Percentiles rank a stretch among this genome's conserved stretches.
Evolutionary conservation across 768 basidiomycete genomes (phyloP).

Genomic region (Ephemerocybe angulata): DNA sequence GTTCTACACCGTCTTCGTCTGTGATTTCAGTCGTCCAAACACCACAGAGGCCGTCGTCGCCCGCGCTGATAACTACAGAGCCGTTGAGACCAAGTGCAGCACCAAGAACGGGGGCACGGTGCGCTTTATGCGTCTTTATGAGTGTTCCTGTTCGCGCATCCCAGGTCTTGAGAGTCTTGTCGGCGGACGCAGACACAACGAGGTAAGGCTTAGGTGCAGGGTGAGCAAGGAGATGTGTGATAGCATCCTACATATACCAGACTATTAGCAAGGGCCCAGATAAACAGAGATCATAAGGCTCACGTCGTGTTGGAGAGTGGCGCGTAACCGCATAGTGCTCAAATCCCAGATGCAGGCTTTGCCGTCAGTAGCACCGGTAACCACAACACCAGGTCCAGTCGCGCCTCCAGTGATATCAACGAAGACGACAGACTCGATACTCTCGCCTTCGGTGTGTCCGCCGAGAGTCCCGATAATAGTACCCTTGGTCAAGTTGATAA

Average conservation of each 20-base stretch:
- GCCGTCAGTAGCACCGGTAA: conserved; percentile 90
- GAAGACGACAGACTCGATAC: conserved; percentile 83
- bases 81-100: conserved; percentile 71
- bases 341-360: conserved; percentile 96
- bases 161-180: conserved; percentile 87
- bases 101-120: conserved; percentile 70
- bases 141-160: conserved; percentile 83
- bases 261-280: conserved; percentile 1
- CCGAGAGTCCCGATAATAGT: conserved; percentile 73
- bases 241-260: conserved; percentile 62
- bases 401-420: conserved; percentile 61
- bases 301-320: conserved; percentile 81
- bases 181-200: conserved; percentile 83
- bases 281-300: conserved; percentile 19
- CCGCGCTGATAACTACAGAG: conserved; percentile 76
- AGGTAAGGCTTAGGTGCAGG: conserved; percentile 74
- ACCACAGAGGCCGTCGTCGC: conserved; percentile 85
- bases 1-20: conserved; percentile 29
- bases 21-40: conserved; percentile 70
- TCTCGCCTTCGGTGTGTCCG: conserved; percentile 84
- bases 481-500: conserved; percentile 85
- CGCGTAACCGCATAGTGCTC: conserved; percentile 76
- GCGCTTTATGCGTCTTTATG: conserved; percentile 78
- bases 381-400: conserved; percentile 57
- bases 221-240: conserved; percentile 75